These are phyloP conservation scores for Rauvolfia tetraphylla DNA, from an alignment of 257 asterid genomes.

Conservation along the genomic window DNA sequence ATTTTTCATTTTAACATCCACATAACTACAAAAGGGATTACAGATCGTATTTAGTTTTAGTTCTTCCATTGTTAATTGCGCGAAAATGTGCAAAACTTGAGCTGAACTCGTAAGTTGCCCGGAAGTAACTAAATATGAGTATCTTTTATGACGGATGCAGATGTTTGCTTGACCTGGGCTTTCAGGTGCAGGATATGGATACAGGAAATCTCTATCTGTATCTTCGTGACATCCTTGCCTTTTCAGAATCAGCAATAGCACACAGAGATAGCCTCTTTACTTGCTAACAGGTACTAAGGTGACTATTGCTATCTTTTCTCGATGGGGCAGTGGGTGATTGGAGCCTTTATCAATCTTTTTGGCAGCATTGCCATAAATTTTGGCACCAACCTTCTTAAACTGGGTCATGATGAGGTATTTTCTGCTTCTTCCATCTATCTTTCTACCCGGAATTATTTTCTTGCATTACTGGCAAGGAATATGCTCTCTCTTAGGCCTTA, in stretches of 20 bases:
- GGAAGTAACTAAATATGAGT: background rate
- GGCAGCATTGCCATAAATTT: slow-evolving; percentile 94
- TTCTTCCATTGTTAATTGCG: background rate
- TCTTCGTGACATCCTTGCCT: background rate
- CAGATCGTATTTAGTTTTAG: background rate
- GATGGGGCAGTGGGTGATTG: slow-evolving; percentile 96
- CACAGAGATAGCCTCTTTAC: background rate
- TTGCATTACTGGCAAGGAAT: background rate
- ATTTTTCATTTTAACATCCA: background rate
- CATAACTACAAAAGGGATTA: background rate
- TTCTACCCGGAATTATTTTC: background rate
- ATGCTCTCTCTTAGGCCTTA: background rate
- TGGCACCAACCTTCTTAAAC: slow-evolving; percentile 91
- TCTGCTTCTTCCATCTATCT: slow-evolving; percentile 1
- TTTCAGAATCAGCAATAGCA: background rate
- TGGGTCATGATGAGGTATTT: slow-evolving; percentile 85
- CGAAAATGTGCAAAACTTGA: background rate
- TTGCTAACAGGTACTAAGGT: background rate
- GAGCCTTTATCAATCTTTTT: slow-evolving; percentile 79
- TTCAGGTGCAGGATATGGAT: slow-evolving; percentile 4
- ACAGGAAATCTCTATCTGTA: background rate
- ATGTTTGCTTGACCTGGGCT: slow-evolving; percentile 13
- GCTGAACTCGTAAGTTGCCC: background rate
- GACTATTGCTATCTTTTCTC: slow-evolving; percentile 18
- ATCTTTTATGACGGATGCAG: background rate